Evolutionary conservation across 2,329 filamentous ascomycete genomes (phyloP).

Genomic region (Aureobasidium sp.): DNA sequence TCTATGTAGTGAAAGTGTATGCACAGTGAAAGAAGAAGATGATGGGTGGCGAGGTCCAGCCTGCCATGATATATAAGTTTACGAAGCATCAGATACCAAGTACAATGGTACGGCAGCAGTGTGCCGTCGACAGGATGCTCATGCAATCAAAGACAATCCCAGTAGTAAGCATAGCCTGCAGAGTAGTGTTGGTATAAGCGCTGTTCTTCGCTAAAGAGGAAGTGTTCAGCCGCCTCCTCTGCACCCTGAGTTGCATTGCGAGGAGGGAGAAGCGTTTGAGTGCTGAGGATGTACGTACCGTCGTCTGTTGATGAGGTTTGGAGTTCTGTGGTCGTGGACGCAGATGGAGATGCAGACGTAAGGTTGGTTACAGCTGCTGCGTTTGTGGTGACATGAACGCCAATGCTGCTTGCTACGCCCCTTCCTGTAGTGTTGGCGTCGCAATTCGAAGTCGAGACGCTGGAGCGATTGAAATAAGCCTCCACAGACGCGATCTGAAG

Average conservation of each 20-base stretch:
- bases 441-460: neutral
- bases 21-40: neutral
- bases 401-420: neutral
- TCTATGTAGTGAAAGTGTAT: neutral
- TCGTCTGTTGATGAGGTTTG: neutral
- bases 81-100: too few relatives aligned
- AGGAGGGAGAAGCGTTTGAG: neutral
- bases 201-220: neutral
- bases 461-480: slow-evolving; percentile 60
- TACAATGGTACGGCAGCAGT: too few relatives aligned
- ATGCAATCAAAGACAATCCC: neutral
- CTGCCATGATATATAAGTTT: neutral
- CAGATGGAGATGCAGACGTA: neutral
- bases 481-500: slow-evolving; percentile 63
- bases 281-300: neutral
- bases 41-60: neutral
- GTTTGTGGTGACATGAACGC: neutral
- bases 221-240: neutral
- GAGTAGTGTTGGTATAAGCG: neutral
- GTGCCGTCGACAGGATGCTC: too few relatives aligned
- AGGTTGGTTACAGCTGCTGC: neutral
- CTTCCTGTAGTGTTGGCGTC: neutral
- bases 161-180: slow-evolving; percentile 1
- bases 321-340: neutral
- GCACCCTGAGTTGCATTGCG: neutral